Conservation (phyloP, 2,329 filamentous ascomycete genomes). For the Cytospora schulzeri region DNA sequence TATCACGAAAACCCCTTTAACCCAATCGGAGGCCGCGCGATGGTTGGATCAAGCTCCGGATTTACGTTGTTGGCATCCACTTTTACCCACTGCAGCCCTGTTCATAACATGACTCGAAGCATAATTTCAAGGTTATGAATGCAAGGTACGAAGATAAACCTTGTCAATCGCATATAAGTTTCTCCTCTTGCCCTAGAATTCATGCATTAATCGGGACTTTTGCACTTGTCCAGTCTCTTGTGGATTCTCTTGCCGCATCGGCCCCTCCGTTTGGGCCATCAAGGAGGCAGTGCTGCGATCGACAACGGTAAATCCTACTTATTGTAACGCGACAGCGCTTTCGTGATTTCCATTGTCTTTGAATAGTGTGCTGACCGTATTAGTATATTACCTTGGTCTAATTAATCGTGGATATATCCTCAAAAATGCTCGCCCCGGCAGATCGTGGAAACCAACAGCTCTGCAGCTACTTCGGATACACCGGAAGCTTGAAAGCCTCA, state of each 20-base stretch:
- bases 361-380: too few relatives aligned
- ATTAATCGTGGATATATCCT: conserved; percentile 40
- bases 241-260: background rate
- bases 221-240: too few relatives aligned
- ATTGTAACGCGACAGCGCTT: background rate
- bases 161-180: too few relatives aligned
- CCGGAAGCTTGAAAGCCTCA: background rate
- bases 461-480: conserved; percentile 9
- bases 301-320: background rate
- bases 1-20: background rate
- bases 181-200: too few relatives aligned
- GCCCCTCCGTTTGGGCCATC: background rate
- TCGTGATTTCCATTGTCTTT: background rate
- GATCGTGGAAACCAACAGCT: conserved; percentile 49
- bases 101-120: conserved; percentile 13
- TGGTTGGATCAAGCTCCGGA: background rate
- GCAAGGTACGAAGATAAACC: background rate
- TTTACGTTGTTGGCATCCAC: conserved; percentile 4
- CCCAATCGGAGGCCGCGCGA: background rate
- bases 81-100: background rate
- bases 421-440: conserved; percentile 45
- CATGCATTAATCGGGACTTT: too few relatives aligned
- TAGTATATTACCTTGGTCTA: too few relatives aligned
- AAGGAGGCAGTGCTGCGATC: background rate
- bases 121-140: conserved; percentile 9